Conservation (phyloP, 1,284 basidiomycete species). For the Trichosporon coremiiforme region DNA sequence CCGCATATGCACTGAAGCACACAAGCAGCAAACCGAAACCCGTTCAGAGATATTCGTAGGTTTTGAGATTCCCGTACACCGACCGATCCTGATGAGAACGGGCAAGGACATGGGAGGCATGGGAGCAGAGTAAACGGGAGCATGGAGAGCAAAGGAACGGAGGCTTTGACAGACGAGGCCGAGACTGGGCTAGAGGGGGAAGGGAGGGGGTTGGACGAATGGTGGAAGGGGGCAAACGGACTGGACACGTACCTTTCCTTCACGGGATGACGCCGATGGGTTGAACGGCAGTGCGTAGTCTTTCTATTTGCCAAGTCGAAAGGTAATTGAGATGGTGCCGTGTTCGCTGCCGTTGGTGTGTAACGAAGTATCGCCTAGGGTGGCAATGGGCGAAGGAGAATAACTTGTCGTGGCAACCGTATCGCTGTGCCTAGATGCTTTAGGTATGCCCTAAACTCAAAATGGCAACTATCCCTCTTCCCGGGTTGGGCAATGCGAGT, state of each 20-base stretch:
- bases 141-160: not conserved
- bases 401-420: slow-evolving; percentile 10
- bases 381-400: slow-evolving; percentile 11
- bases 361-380: slow-evolving; percentile 10
- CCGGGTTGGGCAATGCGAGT: slow-evolving; percentile 10
- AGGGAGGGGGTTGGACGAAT: not conserved
- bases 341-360: slow-evolving; percentile 11
- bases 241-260: slow-evolving; percentile 13
- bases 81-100: slow-evolving; percentile 7
- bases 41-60: slow-evolving; percentile 12
- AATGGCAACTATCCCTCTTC: slow-evolving; percentile 19
- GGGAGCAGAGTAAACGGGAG: not conserved
- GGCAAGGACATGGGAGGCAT: not conserved
- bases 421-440: slow-evolving; percentile 17
- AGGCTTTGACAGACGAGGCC: not conserved
- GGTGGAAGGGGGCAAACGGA: not conserved
- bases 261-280: slow-evolving; percentile 13
- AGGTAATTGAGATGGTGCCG: slow-evolving; percentile 10
- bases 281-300: slow-evolving; percentile 9
- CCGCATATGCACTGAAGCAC: not conserved
- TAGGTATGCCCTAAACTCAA: slow-evolving; percentile 19
- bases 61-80: not conserved
- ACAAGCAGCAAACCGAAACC: slow-evolving; percentile 5
- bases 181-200: not conserved
- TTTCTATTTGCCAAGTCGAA: not conserved